These are phyloP conservation scores for Moesziomyces aphidis DNA, from an alignment of 1,284 basidiomycete species.

Conservation along the genomic window DNA sequence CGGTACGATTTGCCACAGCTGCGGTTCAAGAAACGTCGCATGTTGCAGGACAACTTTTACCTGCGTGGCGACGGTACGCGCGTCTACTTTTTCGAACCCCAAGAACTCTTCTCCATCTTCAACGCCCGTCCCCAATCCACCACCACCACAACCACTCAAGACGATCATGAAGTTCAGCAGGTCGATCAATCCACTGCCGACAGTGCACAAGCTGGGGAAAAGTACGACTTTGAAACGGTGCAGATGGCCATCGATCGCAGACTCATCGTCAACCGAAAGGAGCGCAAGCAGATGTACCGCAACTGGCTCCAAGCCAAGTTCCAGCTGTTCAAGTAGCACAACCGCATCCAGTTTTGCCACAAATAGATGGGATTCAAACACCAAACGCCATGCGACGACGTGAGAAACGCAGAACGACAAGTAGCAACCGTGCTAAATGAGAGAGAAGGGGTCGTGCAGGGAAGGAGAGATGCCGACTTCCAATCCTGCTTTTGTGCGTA, in stretches of 20 bases:
- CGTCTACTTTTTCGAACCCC: conserved; percentile 64
- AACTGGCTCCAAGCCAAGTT: conserved; percentile 66
- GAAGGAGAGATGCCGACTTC: too few relatives aligned
- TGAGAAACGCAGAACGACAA: too few relatives aligned
- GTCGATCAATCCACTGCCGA: neutral
- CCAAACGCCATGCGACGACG: too few relatives aligned
- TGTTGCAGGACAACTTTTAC: conserved; percentile 85
- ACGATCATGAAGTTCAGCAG: neutral
- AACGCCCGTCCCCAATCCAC: conserved; percentile 41
- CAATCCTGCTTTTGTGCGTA: conserved; percentile 1
- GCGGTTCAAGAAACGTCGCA: conserved; percentile 85
- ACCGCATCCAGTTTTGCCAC: neutral
- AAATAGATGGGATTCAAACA: neutral
- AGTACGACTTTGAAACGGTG: conserved; percentile 50
- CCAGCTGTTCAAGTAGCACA: conserved; percentile 6
- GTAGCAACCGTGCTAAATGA: too few relatives aligned
- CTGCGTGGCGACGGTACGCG: conserved; percentile 91
- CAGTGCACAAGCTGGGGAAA: neutral
- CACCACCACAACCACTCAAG: conserved; percentile 8
- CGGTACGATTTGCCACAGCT: conserved; percentile 89
- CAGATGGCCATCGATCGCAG: conserved; percentile 66
- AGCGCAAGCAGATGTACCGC: conserved; percentile 65
- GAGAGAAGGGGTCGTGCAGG: too few relatives aligned
- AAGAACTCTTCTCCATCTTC: conserved; percentile 61
- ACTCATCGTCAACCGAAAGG: conserved; percentile 64